A percentile compares a stretch with the other conserved stretches of the same genome.
phyloP scores from a whole-genome alignment of 179 eudicot genomes.

The Amaranthus tricolor region DNA sequence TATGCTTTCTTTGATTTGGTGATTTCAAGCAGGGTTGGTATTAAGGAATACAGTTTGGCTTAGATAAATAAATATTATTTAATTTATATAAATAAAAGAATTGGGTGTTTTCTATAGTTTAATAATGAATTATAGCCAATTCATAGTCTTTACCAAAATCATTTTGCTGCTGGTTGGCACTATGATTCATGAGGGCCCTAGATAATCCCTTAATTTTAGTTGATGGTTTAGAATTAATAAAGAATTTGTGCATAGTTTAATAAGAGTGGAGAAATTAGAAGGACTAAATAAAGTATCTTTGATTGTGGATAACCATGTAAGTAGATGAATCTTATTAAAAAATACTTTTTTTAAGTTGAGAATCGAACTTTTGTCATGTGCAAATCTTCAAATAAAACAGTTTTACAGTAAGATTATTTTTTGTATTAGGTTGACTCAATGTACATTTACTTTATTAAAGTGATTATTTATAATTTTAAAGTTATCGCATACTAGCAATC shows the following conservation, averaged over 20 bases:
- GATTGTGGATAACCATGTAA: neutral
- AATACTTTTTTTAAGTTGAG: too few relatives aligned
- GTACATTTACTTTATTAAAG: too few relatives aligned
- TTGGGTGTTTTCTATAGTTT: neutral
- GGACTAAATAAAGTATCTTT: neutral
- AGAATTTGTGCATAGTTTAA: neutral
- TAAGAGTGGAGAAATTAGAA: neutral
- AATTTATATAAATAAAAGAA: neutral
- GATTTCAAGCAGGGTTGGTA: neutral
- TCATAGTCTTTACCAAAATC: neutral
- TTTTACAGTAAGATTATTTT: too few relatives aligned
- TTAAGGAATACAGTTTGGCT: neutral
- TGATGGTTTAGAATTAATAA: neutral
- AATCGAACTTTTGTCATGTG: too few relatives aligned
- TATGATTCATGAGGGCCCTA: neutral
- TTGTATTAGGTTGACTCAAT: too few relatives aligned
- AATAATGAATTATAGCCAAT: neutral
- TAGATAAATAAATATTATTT: neutral
- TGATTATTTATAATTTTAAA: too few relatives aligned
- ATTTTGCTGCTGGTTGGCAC: conserved; percentile 1
- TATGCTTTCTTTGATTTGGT: neutral
- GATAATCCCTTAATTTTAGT: neutral
- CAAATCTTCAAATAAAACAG: too few relatives aligned
- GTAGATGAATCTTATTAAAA: neutral
- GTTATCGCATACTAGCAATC: too few relatives aligned